Evolutionary conservation across 306 rosid species (phyloP).

Genomic region (Albizia julibrissin): DNA sequence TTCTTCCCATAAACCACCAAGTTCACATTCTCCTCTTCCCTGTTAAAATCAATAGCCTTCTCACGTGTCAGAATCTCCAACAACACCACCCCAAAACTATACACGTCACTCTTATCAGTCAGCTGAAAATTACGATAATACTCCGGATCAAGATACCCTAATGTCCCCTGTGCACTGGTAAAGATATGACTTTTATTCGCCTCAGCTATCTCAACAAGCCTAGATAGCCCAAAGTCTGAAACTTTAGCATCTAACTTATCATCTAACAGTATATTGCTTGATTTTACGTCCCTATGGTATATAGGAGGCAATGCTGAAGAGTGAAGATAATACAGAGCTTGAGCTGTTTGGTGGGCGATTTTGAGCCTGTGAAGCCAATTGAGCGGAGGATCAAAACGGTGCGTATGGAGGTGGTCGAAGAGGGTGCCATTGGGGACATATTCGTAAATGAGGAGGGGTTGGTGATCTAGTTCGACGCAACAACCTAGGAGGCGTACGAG

Average conservation of each 20-base stretch:
- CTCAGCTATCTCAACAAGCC: slow-evolving; percentile 52
- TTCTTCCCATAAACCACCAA: slow-evolving; percentile 52
- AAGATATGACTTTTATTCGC: slow-evolving; percentile 42
- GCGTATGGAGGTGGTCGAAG: slow-evolving; percentile 50
- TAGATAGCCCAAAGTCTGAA: slow-evolving; percentile 59
- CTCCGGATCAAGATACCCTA: slow-evolving; percentile 60
- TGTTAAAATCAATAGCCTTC: slow-evolving; percentile 60
- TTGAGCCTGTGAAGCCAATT: slow-evolving; percentile 50
- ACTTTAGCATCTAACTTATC: slow-evolving; percentile 50
- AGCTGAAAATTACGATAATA: slow-evolving; percentile 50
- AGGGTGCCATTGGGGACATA: slow-evolving; percentile 55
- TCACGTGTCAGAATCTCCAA: slow-evolving; percentile 52
- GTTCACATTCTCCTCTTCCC: slow-evolving; percentile 63
- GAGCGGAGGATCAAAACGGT: slow-evolving; percentile 14
- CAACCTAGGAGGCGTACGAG: slow-evolving; percentile 59
- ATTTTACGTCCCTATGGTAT: slow-evolving; percentile 59
- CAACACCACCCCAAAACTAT: slow-evolving; percentile 60
- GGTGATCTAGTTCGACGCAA: slow-evolving; percentile 44
- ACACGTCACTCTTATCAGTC: slow-evolving; percentile 65
- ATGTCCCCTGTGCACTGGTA: slow-evolving; percentile 58
- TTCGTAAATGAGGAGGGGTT: slow-evolving; percentile 49
- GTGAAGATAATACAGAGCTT: slow-evolving; percentile 58
- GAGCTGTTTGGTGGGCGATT: slow-evolving; percentile 51
- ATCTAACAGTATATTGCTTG: slow-evolving; percentile 59
- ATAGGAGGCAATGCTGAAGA: slow-evolving; percentile 52